These are phyloP conservation scores for Fusarium mundagurra DNA, from an alignment of 2,329 filamentous ascomycete genomes.

Conservation along the genomic window DNA sequence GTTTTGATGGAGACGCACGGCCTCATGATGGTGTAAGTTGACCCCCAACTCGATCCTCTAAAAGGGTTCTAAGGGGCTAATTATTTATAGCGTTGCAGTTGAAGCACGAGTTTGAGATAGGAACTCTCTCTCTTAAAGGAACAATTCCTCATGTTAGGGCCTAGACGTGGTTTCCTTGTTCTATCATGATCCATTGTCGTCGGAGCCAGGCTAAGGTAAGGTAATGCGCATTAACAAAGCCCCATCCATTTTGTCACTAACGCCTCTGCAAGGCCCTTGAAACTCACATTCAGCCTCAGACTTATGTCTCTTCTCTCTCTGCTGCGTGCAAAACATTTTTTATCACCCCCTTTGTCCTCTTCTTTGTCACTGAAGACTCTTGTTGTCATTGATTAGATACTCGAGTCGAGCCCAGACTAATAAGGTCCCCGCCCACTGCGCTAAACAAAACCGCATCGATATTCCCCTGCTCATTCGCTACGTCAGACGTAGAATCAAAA, in stretches of 20 bases:
- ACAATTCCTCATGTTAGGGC: not conserved
- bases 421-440: constrained; percentile 26
- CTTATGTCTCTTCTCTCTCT: not conserved
- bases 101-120: not conserved
- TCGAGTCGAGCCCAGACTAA: not conserved
- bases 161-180: not conserved
- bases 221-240: constrained; percentile 3
- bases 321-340: not conserved
- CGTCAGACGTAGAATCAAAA: constrained; percentile 33
- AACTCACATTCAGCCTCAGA: not conserved
- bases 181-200: not conserved
- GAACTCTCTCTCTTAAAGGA: not conserved
- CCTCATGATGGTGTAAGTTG: constrained; percentile 21
- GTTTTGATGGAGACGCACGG: constrained; percentile 18
- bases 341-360: not conserved
- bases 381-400: not conserved
- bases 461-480: constrained; percentile 33
- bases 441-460: constrained; percentile 23
- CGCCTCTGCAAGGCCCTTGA: not conserved
- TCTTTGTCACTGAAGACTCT: not conserved
- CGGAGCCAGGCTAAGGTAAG: not conserved
- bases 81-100: not conserved
- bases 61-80: not conserved
- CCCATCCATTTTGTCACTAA: constrained; percentile 6
- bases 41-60: constrained; percentile 17